Conservation (phyloP, 2,329 filamentous ascomycete genomes). For the Trichoderma aggressivum region DNA sequence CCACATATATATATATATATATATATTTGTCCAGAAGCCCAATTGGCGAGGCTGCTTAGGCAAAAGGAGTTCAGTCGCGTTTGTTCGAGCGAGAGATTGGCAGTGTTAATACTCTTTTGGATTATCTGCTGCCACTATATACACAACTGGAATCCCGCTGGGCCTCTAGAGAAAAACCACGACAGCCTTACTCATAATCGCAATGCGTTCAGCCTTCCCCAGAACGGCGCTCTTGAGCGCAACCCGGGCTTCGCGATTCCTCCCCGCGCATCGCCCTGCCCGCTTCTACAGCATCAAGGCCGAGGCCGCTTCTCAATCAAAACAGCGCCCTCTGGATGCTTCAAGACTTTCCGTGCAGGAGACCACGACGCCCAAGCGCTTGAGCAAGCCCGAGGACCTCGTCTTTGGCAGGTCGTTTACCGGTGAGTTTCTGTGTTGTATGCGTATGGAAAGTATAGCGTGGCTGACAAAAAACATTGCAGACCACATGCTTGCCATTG, state of each 20-base stretch:
- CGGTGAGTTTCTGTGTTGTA: slow-evolving; percentile 49
- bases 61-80: not conserved
- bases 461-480: not conserved
- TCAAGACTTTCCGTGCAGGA: slow-evolving; percentile 70
- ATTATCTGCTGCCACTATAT: not conserved
- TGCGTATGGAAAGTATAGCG: not conserved
- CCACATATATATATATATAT: not conserved
- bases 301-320: slow-evolving; percentile 46
- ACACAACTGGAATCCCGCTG: not conserved
- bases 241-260: slow-evolving; percentile 35
- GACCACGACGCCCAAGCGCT: slow-evolving; percentile 70
- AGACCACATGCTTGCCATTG: slow-evolving; percentile 97
- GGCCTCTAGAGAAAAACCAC: not conserved
- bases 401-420: slow-evolving; percentile 91
- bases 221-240: slow-evolving; percentile 35
- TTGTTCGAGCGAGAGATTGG: not conserved
- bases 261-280: slow-evolving; percentile 30
- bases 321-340: slow-evolving; percentile 70
- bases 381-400: slow-evolving; percentile 73
- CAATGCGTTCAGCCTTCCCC: slow-evolving; percentile 33
- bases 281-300: slow-evolving; percentile 53
- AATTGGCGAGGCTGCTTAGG: not conserved
- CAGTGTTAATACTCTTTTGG: not conserved
- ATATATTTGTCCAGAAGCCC: not conserved
- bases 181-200: not conserved